phyloP scores from a whole-genome alignment of 169 alveolate genomes.

The Eimeria praecox region DNA sequence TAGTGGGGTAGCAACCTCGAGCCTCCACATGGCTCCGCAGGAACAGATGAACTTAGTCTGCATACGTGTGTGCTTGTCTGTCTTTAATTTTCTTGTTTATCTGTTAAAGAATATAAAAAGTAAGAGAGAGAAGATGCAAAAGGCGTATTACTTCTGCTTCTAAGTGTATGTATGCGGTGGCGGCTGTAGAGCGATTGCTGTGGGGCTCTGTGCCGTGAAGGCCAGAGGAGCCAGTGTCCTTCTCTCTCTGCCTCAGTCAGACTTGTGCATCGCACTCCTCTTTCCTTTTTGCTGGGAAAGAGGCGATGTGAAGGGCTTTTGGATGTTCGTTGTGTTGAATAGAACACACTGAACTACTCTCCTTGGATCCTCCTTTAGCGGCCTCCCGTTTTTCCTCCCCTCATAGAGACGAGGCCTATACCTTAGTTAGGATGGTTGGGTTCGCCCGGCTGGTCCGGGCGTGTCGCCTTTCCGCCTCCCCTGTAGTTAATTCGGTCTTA shows the following conservation, averaged over 20 bases:
- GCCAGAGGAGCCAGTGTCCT: background rate
- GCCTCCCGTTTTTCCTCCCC: background rate
- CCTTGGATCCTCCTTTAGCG: background rate
- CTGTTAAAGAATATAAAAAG: background rate
- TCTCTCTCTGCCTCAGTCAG: background rate
- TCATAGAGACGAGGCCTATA: conserved; percentile 26
- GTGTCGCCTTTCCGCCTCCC: background rate
- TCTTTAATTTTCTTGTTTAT: background rate
- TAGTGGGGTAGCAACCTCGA: background rate
- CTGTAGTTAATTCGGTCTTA: background rate
- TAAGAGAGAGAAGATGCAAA: background rate
- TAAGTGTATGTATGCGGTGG: background rate
- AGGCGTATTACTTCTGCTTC: background rate
- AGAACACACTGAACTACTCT: background rate
- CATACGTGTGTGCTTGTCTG: background rate
- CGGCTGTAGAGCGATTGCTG: background rate
- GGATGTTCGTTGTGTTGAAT: background rate
- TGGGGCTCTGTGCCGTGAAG: conserved; percentile 19
- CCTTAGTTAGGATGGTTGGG: conserved; percentile 9
- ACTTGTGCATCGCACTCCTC: background rate
- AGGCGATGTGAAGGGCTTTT: background rate
- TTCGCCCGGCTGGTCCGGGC: conserved; percentile 59
- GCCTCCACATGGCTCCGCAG: background rate
- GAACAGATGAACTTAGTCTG: background rate
- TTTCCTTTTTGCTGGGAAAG: background rate